These are phyloP conservation scores for Corinectria fuckeliana DNA, from an alignment of 2,329 filamentous ascomycete genomes.

Conservation along the genomic window DNA sequence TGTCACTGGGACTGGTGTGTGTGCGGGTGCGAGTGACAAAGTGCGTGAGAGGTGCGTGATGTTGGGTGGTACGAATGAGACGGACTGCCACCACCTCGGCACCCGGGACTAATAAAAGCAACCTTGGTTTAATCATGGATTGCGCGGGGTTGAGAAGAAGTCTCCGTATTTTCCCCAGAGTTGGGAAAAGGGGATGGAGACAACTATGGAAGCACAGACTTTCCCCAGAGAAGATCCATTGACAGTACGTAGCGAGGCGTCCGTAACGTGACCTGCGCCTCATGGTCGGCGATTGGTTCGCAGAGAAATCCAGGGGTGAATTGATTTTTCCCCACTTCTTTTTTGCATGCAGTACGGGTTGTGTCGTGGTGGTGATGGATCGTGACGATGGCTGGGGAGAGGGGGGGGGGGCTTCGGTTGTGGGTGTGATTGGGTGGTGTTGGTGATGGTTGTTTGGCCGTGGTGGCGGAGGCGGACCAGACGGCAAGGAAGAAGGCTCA, in stretches of 20 bases:
- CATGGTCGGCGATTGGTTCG: slow-evolving; percentile 9
- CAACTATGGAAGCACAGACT: slow-evolving; percentile 10
- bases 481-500: slow-evolving; percentile 7
- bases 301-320: not conserved
- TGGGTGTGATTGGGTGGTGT: slow-evolving; percentile 2
- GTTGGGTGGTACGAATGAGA: not conserved
- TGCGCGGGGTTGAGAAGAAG: not conserved
- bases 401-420: not conserved
- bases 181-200: not conserved
- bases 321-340: not conserved
- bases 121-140: not conserved
- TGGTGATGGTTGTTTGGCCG: too few species aligned
- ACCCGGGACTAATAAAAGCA: not conserved
- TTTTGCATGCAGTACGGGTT: not conserved
- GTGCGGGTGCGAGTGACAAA: not conserved
- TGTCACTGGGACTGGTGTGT: not conserved
- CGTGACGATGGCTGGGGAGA: slow-evolving; percentile 10
- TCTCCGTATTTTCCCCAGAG: slow-evolving; percentile 21
- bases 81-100: not conserved
- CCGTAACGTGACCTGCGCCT: slow-evolving; percentile 14
- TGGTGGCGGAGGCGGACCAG: slow-evolving; percentile 7
- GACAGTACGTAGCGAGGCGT: slow-evolving; percentile 14
- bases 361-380: slow-evolving; percentile 12
- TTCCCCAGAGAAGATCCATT: slow-evolving; percentile 7
- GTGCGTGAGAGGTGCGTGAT: too few species aligned